Evolutionary conservation across 108 stramenopile genomes (phyloP).

Genomic region (Fragilariopsis cylindrus): DNA sequence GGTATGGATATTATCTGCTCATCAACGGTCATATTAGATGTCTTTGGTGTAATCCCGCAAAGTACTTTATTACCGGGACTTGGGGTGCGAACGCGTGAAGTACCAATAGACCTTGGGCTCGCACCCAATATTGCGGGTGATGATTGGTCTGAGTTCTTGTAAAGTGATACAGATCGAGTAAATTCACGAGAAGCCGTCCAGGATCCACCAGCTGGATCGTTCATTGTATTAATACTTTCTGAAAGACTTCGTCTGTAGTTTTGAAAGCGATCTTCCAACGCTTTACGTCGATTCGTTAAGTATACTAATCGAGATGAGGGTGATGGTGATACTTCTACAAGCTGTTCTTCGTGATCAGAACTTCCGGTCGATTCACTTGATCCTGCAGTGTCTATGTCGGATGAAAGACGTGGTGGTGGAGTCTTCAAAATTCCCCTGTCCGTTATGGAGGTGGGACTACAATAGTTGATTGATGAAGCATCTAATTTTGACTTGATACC

Average conservation of each 20-base stretch:
- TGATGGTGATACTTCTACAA: background rate
- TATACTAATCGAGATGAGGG: background rate
- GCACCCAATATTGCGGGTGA: background rate
- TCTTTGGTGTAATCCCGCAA: no score
- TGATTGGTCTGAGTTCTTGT: slow-evolving; percentile 8
- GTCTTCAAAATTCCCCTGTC: background rate
- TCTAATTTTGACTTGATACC: background rate
- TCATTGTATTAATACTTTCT: background rate
- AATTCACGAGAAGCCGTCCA: slow-evolving; percentile 11
- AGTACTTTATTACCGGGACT: no score
- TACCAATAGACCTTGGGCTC: no score
- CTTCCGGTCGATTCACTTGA: background rate
- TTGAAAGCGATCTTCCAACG: slow-evolving; percentile 3
- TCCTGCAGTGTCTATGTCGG: background rate
- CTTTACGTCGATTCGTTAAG: slow-evolving; percentile 6
- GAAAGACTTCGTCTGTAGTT: slow-evolving; percentile 17
- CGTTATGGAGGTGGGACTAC: background rate
- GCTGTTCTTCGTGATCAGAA: background rate
- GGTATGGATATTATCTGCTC: background rate
- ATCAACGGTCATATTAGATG: no score
- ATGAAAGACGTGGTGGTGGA: background rate
- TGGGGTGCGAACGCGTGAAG: no score
- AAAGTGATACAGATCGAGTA: background rate
- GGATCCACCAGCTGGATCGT: background rate
- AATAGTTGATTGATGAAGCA: background rate